phyloP scores from a whole-genome alignment of 1,284 basidiomycete species.

The Ceratobasidium sp. region DNA sequence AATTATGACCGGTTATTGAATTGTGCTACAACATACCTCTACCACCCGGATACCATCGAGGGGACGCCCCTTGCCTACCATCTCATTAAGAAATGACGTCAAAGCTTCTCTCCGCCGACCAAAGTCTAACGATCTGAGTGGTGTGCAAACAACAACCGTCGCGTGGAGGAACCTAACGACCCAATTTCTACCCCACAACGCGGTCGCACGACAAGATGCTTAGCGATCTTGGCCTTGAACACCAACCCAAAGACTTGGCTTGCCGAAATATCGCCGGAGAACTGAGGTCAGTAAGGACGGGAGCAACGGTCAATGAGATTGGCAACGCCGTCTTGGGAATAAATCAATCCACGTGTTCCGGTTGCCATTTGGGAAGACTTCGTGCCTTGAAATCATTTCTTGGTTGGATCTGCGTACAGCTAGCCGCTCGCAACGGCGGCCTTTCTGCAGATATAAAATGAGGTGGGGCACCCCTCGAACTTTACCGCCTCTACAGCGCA shows the following conservation, averaged over 20 bases:
- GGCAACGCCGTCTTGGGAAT: neutral
- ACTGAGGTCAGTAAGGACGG: neutral
- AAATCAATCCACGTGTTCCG: conserved; percentile 24
- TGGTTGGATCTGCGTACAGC: neutral
- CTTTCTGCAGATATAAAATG: conserved; percentile 20
- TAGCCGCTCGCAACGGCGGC: neutral
- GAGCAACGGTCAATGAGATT: neutral
- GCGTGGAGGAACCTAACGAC: conserved; percentile 6
- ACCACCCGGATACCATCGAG: conserved; percentile 60
- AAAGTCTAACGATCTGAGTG: conserved; percentile 12
- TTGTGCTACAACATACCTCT: conserved; percentile 56
- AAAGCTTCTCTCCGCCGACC: neutral
- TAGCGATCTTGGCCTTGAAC: neutral
- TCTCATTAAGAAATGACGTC: neutral
- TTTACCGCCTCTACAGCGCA: conserved; percentile 37
- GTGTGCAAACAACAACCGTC: neutral
- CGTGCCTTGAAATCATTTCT: conserved; percentile 9
- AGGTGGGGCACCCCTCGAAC: neutral
- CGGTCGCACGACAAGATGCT: neutral
- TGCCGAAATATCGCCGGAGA: neutral
- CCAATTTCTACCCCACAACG: neutral
- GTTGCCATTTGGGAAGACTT: neutral
- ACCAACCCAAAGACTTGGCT: neutral
- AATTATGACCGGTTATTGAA: neutral
- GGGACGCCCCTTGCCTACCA: neutral